phyloP scores from a whole-genome alignment of 2,329 filamentous ascomycete species.

The Didymella lethalis region DNA sequence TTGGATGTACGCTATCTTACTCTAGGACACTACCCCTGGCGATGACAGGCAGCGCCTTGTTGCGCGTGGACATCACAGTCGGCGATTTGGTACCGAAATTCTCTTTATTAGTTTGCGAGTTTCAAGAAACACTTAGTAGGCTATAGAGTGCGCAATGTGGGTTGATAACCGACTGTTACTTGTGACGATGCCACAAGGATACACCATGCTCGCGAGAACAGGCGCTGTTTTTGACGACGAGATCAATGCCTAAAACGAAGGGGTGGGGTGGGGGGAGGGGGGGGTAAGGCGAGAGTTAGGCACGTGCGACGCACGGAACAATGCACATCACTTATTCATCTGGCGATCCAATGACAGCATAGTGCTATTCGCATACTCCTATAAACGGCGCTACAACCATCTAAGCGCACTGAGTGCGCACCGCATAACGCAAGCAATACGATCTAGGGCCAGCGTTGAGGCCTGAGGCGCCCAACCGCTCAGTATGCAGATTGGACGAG shows the following conservation, averaged over 20 bases:
- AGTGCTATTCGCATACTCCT: not conserved
- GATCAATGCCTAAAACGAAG: not conserved
- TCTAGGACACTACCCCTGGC: constrained; percentile 27
- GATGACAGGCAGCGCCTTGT: constrained; percentile 7
- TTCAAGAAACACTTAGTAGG: too few relatives aligned
- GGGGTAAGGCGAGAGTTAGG: not conserved
- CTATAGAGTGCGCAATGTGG: too few relatives aligned
- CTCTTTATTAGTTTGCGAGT: too few relatives aligned
- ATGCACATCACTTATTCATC: constrained; percentile 3
- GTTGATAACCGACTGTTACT: too few relatives aligned
- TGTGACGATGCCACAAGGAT: too few relatives aligned
- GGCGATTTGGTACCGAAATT: not conserved
- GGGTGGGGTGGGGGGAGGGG: not conserved
- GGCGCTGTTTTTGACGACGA: not conserved
- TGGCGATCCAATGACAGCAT: not conserved
- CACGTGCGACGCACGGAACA: constrained; percentile 11
- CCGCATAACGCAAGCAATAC: constrained; percentile 14
- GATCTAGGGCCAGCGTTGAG: constrained; percentile 7
- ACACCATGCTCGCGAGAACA: not conserved
- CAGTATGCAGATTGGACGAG: constrained; percentile 3
- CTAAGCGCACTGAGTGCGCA: not conserved
- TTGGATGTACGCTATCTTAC: constrained; percentile 39
- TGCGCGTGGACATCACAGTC: constrained; percentile 5
- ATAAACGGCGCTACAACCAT: constrained; percentile 6
- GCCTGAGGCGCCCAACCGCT: constrained; percentile 11